Percentiles rank a stretch among this genome's conserved stretches.
These are phyloP conservation scores for Stagonosporopsis vannaccii DNA, from an alignment of 2,329 filamentous ascomycete species.

Conservation along the genomic window DNA sequence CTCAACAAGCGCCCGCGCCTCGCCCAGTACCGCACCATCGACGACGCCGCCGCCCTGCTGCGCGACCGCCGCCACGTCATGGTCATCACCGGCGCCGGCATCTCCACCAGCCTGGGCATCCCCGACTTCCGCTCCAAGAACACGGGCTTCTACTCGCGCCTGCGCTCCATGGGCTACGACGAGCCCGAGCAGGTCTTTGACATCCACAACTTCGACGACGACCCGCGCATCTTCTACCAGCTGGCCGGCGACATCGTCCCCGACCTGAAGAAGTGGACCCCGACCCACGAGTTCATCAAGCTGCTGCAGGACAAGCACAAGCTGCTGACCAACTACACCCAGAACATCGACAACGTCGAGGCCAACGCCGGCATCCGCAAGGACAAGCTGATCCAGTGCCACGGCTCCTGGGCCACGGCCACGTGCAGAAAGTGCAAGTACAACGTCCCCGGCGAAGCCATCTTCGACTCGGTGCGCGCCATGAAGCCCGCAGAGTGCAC, in stretches of 20 bases:
- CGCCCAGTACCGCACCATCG: constrained; percentile 79
- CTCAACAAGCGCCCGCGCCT: constrained; percentile 83
- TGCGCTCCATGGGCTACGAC: constrained; percentile 76
- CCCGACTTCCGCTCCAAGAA: constrained; percentile 96
- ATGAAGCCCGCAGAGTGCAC: constrained; percentile 79
- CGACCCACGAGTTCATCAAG: constrained; percentile 92
- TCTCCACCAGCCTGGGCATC: constrained; percentile 95
- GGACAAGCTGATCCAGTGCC: constrained; percentile 91
- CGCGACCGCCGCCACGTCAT: constrained; percentile 81
- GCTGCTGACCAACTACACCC: constrained; percentile 94
- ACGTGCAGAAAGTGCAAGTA: constrained; percentile 83
- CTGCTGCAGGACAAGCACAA: constrained; percentile 88
- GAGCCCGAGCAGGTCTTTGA: constrained; percentile 97
- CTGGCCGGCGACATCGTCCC: constrained; percentile 92
- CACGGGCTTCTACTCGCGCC: constrained; percentile 86
- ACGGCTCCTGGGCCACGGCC: constrained; percentile 93
- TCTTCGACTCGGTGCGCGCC: constrained; percentile 80
- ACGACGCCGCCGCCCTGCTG: constrained; percentile 84
- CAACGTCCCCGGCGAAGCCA: constrained; percentile 75
- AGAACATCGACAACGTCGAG: constrained; percentile 98
- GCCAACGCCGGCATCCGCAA: constrained; percentile 80
- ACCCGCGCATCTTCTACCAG: constrained; percentile 88
- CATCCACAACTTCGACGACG: constrained; percentile 82
- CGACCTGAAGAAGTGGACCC: constrained; percentile 79
- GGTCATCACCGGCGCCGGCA: constrained; percentile 92